Conservation (phyloP, 805 yeast genomes). For the Kluyveromyces siamensis region DNA sequence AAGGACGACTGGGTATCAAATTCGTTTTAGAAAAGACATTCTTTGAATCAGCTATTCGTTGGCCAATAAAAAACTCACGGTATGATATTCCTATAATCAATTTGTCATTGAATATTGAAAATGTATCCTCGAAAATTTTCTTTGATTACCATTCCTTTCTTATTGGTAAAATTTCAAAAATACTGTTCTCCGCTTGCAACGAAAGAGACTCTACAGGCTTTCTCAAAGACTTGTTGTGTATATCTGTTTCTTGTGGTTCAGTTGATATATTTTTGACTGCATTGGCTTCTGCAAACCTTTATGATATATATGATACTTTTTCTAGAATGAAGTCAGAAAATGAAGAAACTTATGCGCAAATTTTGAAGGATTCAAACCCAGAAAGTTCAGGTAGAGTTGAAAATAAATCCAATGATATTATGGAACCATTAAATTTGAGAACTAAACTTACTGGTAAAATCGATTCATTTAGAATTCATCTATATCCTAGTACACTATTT, state of each 20-base stretch:
- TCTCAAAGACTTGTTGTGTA: conserved; percentile 53
- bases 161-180: conserved; percentile 42
- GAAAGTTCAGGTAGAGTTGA: conserved; percentile 12
- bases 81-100: conserved; percentile 59
- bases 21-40: conserved; percentile 41
- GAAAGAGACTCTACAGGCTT: conserved; percentile 42
- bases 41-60: conserved; percentile 58
- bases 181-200: conserved; percentile 55
- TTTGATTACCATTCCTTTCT: conserved; percentile 84
- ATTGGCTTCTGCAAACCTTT: conserved; percentile 71
- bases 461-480: conserved; percentile 47
- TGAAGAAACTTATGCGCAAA: conserved; percentile 63
- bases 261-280: conserved; percentile 67
- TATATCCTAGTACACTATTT: conserved; percentile 74
- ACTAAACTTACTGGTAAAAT: conserved; percentile 60
- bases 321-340: conserved; percentile 67
- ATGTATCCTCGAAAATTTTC: conserved; percentile 51
- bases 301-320: conserved; percentile 67
- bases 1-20: conserved; percentile 75
- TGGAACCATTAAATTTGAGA: conserved; percentile 35
- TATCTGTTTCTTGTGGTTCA: conserved; percentile 39
- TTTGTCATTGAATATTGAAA: conserved; percentile 46
- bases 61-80: conserved; percentile 44
- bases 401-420: conserved; percentile 23
- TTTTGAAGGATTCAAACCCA: conserved; percentile 49